phyloP scores from a whole-genome alignment of 768 basidiomycete genomes.

The Lyophyllum decastes region DNA sequence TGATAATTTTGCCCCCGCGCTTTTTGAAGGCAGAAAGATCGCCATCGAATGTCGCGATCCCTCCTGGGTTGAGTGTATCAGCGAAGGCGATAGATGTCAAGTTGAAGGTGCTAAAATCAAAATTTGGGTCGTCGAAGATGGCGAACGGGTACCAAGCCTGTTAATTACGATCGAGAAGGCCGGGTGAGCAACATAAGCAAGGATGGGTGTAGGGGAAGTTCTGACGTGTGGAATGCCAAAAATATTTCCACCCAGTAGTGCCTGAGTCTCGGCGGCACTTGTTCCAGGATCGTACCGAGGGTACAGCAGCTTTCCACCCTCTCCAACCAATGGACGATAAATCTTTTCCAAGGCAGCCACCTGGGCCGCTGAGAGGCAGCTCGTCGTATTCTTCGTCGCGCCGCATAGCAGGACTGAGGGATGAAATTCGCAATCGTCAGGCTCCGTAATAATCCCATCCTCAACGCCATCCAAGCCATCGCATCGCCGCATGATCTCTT shows the following conservation, averaged over 20 bases:
- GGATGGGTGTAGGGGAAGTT: neutral
- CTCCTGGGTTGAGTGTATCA: neutral
- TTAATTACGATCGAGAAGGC: no score
- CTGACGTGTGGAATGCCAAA: neutral
- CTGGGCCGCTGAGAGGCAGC: conserved; percentile 6
- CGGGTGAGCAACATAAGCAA: neutral
- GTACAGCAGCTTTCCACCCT: neutral
- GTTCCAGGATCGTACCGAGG: neutral
- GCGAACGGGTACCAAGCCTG: conserved; percentile 14
- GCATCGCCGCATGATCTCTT: conserved; percentile 12
- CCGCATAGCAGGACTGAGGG: conserved; percentile 10
- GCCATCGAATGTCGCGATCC: conserved; percentile 10
- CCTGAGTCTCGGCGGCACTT: neutral
- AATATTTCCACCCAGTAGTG: neutral
- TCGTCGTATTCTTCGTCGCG: neutral
- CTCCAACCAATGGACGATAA: conserved; percentile 9
- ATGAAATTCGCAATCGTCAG: conserved; percentile 12
- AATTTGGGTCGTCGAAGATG: conserved; percentile 9
- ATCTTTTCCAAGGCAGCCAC: conserved; percentile 5
- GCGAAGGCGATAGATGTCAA: neutral
- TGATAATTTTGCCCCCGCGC: conserved; percentile 12
- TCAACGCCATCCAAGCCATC: conserved; percentile 11
- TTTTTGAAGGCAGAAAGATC: conserved; percentile 8
- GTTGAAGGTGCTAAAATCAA: conserved; percentile 6
- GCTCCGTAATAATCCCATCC: conserved; percentile 17